Evolutionary conservation across 768 basidiomycete species (phyloP).

Genomic region (Lentinula sp.): DNA sequence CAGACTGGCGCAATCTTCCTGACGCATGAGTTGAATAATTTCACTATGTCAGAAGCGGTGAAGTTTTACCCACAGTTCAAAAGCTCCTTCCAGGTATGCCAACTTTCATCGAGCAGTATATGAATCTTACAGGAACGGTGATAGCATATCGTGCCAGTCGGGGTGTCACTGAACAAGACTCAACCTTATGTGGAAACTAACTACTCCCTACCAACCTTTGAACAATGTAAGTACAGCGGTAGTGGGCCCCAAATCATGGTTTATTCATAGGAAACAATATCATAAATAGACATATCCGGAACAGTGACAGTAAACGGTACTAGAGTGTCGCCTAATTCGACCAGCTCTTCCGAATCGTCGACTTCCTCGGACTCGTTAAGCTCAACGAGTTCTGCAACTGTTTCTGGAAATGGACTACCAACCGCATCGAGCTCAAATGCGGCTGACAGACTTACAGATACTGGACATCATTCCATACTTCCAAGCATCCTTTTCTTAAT

Average conservation of each 20-base stretch:
- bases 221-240: conserved; percentile 32
- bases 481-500: not conserved
- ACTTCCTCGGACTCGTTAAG: not conserved
- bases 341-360: not conserved
- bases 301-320: not conserved
- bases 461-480: no score
- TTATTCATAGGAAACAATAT: no score
- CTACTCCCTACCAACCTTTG: conserved; percentile 35
- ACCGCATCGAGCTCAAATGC: not conserved
- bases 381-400: not conserved
- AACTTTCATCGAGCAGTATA: not conserved
- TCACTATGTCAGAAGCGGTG: conserved; percentile 56
- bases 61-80: conserved; percentile 42
- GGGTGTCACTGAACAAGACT: conserved; percentile 42
- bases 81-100: conserved; percentile 37
- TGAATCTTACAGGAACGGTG: not conserved
- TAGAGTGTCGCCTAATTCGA: not conserved
- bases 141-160: conserved; percentile 47
- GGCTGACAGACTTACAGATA: not conserved
- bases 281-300: not conserved
- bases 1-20: conserved; percentile 48
- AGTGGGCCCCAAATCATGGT: no score
- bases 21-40: conserved; percentile 55
- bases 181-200: conserved; percentile 47
- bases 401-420: not conserved